A percentile compares a stretch with the other conserved stretches of the same genome.
These are phyloP conservation scores for Saprolegnia diclina DNA, from an alignment of 352 stramenopile species.

Conservation along the genomic window DNA sequence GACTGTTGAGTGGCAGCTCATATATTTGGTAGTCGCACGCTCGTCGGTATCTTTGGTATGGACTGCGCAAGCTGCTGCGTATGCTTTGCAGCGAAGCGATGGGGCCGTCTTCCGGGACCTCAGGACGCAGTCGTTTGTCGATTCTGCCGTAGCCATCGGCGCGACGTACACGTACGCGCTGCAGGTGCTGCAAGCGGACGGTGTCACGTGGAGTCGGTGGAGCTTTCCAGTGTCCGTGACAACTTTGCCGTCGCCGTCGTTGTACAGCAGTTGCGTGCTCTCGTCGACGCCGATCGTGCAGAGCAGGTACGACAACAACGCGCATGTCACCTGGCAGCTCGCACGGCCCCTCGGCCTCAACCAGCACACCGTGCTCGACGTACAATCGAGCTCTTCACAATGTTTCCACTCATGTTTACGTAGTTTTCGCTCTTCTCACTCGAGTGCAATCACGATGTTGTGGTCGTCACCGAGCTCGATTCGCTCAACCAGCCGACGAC, in stretches of 20 bases:
- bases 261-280: not conserved
- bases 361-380: slow-evolving; percentile 9
- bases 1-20: not conserved
- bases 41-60: not conserved
- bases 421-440: slow-evolving; percentile 18
- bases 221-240: not conserved
- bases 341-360: not conserved
- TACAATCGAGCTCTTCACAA: not conserved
- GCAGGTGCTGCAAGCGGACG: not conserved
- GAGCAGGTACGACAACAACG: not conserved
- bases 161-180: slow-evolving; percentile 8
- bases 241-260: not conserved
- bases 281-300: not conserved
- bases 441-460: slow-evolving; percentile 17
- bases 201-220: not conserved
- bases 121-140: not conserved
- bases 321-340: not conserved
- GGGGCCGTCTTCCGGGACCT: not conserved
- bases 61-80: not conserved
- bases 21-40: not conserved
- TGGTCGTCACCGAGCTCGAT: not conserved
- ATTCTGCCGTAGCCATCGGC: not conserved
- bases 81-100: not conserved
- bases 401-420: not conserved
- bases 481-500: not conserved